Percentiles rank a stretch among this genome's conserved stretches.
Conservation (phyloP, 192 early-diverging fungal species). For the Rhizophagus clarus region DNA sequence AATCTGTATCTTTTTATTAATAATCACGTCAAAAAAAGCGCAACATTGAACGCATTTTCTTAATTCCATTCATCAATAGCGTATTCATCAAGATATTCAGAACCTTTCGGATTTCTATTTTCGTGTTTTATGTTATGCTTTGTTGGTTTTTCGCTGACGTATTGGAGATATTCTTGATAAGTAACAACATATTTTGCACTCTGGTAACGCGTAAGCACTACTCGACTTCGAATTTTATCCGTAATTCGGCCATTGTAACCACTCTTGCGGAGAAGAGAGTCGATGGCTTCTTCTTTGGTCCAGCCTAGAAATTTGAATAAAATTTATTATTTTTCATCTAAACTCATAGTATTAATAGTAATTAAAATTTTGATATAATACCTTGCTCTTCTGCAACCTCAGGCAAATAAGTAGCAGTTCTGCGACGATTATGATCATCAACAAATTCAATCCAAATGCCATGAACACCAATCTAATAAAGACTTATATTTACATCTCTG, state of each 20-base stretch:
- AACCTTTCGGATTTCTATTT: background rate
- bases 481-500: background rate
- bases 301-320: conserved; percentile 48
- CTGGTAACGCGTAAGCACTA: conserved; percentile 85
- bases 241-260: conserved; percentile 71
- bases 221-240: conserved; percentile 51
- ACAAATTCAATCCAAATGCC: conserved; percentile 93
- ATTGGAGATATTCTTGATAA: conserved; percentile 71
- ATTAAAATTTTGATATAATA: conserved; percentile 1
- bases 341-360: no score
- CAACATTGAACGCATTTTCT: background rate
- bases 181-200: conserved; percentile 68
- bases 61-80: background rate
- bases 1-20: background rate
- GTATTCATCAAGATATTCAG: background rate
- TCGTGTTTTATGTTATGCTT: background rate
- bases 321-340: background rate
- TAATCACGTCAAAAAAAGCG: background rate
- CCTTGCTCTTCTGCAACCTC: conserved; percentile 86
- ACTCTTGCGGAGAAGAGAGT: conserved; percentile 86
- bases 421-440: conserved; percentile 47
- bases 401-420: conserved; percentile 88
- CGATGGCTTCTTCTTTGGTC: conserved; percentile 83
- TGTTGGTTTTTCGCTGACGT: background rate
- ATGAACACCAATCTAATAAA: conserved; percentile 70